phyloP scores from a whole-genome alignment of 148 eudicot genomes.

The Nyssa sinensis region DNA sequence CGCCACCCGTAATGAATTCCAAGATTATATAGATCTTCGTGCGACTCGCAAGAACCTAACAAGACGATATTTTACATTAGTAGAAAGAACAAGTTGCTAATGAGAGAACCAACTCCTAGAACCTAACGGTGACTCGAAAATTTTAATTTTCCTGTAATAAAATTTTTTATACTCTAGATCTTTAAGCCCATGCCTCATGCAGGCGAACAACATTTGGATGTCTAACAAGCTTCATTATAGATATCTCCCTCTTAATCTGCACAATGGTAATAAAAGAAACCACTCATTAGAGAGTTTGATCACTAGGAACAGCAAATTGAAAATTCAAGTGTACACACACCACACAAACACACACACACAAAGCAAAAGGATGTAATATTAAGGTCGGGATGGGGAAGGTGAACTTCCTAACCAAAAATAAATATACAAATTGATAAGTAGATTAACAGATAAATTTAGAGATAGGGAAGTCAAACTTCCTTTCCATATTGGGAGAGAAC shows the following conservation, averaged over 20 bases:
- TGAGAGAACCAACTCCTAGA: not conserved
- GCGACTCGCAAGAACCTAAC: conserved; percentile 92
- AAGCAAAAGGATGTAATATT: not conserved
- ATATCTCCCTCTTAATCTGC: conserved; percentile 96
- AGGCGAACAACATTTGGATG: conserved; percentile 94
- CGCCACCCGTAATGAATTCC: conserved; percentile 99
- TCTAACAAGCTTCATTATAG: conserved; percentile 92
- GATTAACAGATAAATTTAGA: too few species aligned
- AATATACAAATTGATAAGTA: too few species aligned
- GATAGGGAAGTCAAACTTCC: too few species aligned
- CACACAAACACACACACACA: too few species aligned
- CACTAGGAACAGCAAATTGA: not conserved
- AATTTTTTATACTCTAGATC: too few species aligned
- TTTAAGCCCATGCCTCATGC: conserved; percentile 65
- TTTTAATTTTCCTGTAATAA: too few species aligned
- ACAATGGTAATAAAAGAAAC: conserved; percentile 14
- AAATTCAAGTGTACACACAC: not conserved
- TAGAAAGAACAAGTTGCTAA: conserved; percentile 2
- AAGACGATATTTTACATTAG: conserved; percentile 5
- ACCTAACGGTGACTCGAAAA: too few species aligned
- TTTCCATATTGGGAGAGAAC: too few species aligned
- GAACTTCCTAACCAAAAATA: too few species aligned
- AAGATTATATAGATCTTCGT: conserved; percentile 93
- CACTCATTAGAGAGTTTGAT: not conserved
- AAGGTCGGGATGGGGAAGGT: too few species aligned